These are phyloP conservation scores for Kluyveromyces marxianus DNA, from an alignment of 1,139 yeast species.

Conservation along the genomic window DNA sequence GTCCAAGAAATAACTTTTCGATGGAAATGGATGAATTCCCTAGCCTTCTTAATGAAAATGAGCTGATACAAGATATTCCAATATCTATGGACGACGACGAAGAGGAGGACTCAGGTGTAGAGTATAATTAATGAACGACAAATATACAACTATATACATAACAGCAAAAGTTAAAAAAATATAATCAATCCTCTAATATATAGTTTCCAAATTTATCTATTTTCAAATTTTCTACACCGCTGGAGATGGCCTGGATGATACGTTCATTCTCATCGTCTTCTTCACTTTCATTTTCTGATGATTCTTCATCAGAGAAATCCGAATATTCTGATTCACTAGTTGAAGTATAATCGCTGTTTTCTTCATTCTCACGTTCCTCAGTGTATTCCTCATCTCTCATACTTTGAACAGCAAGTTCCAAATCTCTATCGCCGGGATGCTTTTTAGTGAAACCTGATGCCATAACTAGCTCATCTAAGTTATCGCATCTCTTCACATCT, in stretches of 20 bases:
- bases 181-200: slow-evolving; percentile 44
- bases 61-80: slow-evolving; percentile 13
- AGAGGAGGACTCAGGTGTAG: slow-evolving; percentile 37
- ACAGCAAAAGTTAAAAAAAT: not conserved
- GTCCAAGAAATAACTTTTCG: not conserved
- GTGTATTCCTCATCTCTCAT: slow-evolving; percentile 46
- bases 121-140: slow-evolving; percentile 20
- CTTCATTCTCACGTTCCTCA: slow-evolving; percentile 28
- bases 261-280: slow-evolving; percentile 60
- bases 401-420: slow-evolving; percentile 65
- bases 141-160: not conserved
- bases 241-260: slow-evolving; percentile 59
- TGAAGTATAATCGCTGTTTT: slow-evolving; percentile 20
- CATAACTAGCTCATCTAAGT: slow-evolving; percentile 72
- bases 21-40: slow-evolving; percentile 6
- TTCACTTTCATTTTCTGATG: slow-evolving; percentile 31
- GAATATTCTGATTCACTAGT: slow-evolving; percentile 32
- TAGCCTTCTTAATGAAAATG: not conserved
- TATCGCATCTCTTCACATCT: slow-evolving; percentile 62
- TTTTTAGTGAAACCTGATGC: slow-evolving; percentile 89
- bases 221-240: slow-evolving; percentile 53
- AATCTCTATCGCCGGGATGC: slow-evolving; percentile 52
- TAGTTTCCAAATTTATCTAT: slow-evolving; percentile 80
- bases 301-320: slow-evolving; percentile 30
- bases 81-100: slow-evolving; percentile 21